These are phyloP conservation scores for Candida rishiriensis DNA, from an alignment of 805 yeast genomes.

Conservation along the genomic window DNA sequence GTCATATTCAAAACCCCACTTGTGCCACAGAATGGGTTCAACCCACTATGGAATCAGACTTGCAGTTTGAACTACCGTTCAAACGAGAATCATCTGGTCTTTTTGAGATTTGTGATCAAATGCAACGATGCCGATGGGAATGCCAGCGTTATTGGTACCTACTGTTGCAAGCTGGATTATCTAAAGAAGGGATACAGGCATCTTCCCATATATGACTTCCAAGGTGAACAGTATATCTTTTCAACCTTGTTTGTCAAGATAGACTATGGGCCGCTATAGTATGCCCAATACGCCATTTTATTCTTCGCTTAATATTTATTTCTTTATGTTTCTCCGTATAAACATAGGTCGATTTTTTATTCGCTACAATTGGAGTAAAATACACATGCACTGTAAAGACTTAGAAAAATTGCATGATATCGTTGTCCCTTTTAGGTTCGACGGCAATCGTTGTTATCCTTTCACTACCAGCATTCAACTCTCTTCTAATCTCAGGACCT, in stretches of 20 bases:
- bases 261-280: constrained; percentile 8
- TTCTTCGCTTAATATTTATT: not conserved
- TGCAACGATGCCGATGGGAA: constrained; percentile 19
- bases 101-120: constrained; percentile 50
- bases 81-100: constrained; percentile 43
- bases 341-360: no score
- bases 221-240: constrained; percentile 70
- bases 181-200: constrained; percentile 80
- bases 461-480: constrained; percentile 78
- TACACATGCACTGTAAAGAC: no score
- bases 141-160: constrained; percentile 46
- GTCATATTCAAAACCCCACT: constrained; percentile 28
- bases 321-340: not conserved
- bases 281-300: not conserved
- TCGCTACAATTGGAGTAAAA: no score
- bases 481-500: constrained; percentile 93
- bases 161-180: constrained; percentile 56
- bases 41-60: constrained; percentile 73
- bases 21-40: constrained; percentile 72
- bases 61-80: constrained; percentile 39
- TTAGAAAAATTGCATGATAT: constrained; percentile 29
- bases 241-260: constrained; percentile 44
- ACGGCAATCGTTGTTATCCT: constrained; percentile 32
- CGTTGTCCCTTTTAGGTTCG: constrained; percentile 21
- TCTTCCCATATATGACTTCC: constrained; percentile 65